Evolutionary conservation across 2,329 filamentous ascomycete species (phyloP), one percentile per base, ranked within the genome.

Genomic region (Aurifilum marmelostoma): DNA sequence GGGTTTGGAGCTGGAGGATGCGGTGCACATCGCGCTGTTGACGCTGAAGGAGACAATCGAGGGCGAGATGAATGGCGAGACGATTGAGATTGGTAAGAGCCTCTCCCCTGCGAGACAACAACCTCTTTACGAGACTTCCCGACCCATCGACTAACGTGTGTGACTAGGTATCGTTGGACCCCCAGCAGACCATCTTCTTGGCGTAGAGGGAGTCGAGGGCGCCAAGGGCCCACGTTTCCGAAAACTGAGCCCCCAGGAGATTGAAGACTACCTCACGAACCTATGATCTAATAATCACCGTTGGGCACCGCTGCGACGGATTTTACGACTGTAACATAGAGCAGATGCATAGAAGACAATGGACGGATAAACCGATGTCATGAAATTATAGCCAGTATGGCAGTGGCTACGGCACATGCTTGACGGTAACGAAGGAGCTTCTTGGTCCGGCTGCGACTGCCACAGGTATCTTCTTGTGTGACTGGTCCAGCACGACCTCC

Each of bases 21-120:
- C 96, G 12, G 96, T 99, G 75, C 96, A 99, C 82, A 99, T 99
- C 84, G 96, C 96, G 71, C 87, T 99, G 67, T 85, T 99, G 79
- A 99, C 96, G 34, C 84, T 99, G 79, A 99, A 99, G 87, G 96
- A 99, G 87, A 97, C 96, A 69, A 99, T 99, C 78, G 95, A 98
- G 84, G 96, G 96, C 69, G 96, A 98, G 84, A 98, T 98, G 95
- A 98, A 95, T 75, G 95, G 95, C 72, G 94, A 98, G 80, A 97
- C 95, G 41, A 97, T 99, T 73, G 96, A 99, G 83, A 97, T 99
- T 80, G 95, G 93, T 94, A 83, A 80, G 89, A 59, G 59, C 60
- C 7, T n/a, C 9, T 21, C 27, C 50, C 12, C 16, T 16, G 16
- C 43, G 32, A 27, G n/a, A 3, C 27, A 29, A 63, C n/a, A 4